Conservation (phyloP, 176 grass and related monocot genomes). For the Luzula sylvatica region DNA sequence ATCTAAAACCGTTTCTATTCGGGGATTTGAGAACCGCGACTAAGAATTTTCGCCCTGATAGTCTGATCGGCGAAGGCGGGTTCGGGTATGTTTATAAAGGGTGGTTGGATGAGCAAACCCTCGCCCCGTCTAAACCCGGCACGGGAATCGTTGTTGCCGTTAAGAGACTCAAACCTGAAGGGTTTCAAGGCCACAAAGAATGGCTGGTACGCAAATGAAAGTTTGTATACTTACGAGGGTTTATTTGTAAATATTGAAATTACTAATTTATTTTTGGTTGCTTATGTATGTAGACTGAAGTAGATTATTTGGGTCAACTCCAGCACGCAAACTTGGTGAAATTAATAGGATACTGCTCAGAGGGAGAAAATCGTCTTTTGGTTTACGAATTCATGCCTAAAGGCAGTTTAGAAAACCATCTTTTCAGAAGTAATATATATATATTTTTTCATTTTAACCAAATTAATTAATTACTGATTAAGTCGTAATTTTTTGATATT, state of each 20-base stretch:
- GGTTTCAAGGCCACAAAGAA: slow-evolving; percentile 92
- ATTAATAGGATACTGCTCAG: slow-evolving; percentile 84
- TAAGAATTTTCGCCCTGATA: slow-evolving; percentile 69
- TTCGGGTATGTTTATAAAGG: slow-evolving; percentile 91
- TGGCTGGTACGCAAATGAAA: slow-evolving; percentile 55
- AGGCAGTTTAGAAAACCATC: slow-evolving; percentile 94
- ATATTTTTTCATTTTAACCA: background rate
- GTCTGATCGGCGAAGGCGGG: slow-evolving; percentile 86
- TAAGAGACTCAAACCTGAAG: slow-evolving; percentile 89
- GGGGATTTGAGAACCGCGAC: slow-evolving; percentile 72
- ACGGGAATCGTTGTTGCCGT: slow-evolving; percentile 79
- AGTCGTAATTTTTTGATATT: background rate
- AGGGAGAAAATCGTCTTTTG: slow-evolving; percentile 70
- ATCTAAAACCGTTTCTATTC: slow-evolving; percentile 69
- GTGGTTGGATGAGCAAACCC: slow-evolving; percentile 73
- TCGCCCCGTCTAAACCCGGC: slow-evolving; percentile 55
- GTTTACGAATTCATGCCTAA: slow-evolving; percentile 89
- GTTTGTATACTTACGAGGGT: no score
- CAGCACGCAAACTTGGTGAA: slow-evolving; percentile 83
- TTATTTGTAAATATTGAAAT: slow-evolving; percentile 1
- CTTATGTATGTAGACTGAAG: slow-evolving; percentile 58
- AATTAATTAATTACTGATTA: background rate
- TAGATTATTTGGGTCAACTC: slow-evolving; percentile 86
- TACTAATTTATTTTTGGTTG: slow-evolving; percentile 4
- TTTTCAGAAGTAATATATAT: slow-evolving; percentile 58